phyloP scores from a whole-genome alignment of 2,329 filamentous ascomycete genomes.

The Colletotrichum noveboracense region DNA sequence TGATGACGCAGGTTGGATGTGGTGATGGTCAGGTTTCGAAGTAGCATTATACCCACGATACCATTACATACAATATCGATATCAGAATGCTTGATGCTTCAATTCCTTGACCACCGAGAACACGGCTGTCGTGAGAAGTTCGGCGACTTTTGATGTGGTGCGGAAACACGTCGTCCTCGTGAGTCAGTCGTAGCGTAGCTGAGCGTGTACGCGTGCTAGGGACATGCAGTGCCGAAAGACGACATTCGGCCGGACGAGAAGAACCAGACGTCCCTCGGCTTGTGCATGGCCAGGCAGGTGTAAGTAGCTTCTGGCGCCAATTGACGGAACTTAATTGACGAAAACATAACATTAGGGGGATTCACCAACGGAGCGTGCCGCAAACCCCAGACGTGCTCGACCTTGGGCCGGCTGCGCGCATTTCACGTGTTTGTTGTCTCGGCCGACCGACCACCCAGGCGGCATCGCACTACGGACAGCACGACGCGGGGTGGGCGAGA shows the following conservation, averaged over 20 bases:
- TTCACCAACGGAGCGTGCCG: neutral
- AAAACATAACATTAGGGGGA: neutral
- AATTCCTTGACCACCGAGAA: neutral
- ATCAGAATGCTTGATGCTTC: neutral
- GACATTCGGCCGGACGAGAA: neutral
- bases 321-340: slow-evolving; percentile 3
- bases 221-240: neutral
- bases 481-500: slow-evolving; percentile 16
- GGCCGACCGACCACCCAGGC: neutral
- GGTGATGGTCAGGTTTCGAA: neutral
- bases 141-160: neutral
- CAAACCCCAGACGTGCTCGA: neutral
- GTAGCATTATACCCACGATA: neutral
- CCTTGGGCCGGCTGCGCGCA: neutral
- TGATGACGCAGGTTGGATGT: neutral
- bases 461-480: neutral
- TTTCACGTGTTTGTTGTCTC: slow-evolving; percentile 16
- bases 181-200: neutral
- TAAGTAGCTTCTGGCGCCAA: neutral
- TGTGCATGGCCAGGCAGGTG: neutral
- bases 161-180: neutral
- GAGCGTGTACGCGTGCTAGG: neutral
- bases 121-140: neutral
- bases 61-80: neutral
- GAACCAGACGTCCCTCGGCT: slow-evolving; percentile 6